Evolutionary conservation across 1,139 yeast genomes (phyloP), one percentile per base, ranked within the genome.

Genomic region (Taphrina deformans): DNA sequence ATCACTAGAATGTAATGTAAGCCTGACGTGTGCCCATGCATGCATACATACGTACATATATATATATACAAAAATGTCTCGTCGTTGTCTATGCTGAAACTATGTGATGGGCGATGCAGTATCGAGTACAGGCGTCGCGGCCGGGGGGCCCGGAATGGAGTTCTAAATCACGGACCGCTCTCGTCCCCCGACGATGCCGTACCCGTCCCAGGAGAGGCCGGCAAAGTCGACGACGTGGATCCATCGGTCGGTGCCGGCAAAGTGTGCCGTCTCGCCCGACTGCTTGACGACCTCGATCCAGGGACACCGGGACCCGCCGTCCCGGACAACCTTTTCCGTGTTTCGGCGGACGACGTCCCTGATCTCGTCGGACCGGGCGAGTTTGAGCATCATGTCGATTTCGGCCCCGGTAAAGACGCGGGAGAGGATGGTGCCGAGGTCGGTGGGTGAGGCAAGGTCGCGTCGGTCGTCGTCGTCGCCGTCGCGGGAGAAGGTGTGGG

Each of bases 341-440:
- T 51, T 33, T 16, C 6, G 12, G 27, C 29, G 24, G 18, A 51
- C 44, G 55, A 51, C 44, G 16, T 29, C 16, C 44, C 31, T 51
- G 44, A 51, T 31, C 10, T 51, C 26, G 10, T 33, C n/a, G 16
- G 40, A 16, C 27, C 44, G 27, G n/a, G 44, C 12, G 6, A 51
- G 27, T 31, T 29, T 51, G 18, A 16, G 26, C 55, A 51, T 51
- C 26, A 51, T 51, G 14, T 51, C 55, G 24, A 51, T 21, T 31
- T 51, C 55, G 10, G 55, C 23, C n/a, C 55, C 55, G 44, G 55
- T 31, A 51, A 51, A 51, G 55, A 51, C 55, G 44, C 35, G 29
- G 27, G 55, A 51, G 3, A 51, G 27, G n/a, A 51, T 31, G 55
- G 55, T 33, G 35, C n/a, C 7, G 18, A 29, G 29, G 55, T 51